These are phyloP conservation scores for Secale cereale DNA, from an alignment of 176 grass and related monocot genomes.

Conservation along the genomic window DNA sequence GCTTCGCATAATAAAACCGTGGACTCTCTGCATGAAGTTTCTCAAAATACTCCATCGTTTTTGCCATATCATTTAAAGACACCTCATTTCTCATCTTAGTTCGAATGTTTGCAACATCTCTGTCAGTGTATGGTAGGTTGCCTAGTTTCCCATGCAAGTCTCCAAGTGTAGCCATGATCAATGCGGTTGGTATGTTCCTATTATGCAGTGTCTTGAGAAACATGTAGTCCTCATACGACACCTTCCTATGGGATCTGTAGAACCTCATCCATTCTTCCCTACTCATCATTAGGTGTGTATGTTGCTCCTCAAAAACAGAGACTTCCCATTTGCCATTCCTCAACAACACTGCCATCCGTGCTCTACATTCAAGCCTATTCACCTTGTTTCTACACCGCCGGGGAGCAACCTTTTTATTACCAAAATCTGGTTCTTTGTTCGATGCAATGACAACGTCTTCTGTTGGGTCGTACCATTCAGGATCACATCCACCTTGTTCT, in stretches of 20 bases:
- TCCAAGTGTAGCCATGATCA: not conserved
- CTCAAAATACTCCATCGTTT: not conserved
- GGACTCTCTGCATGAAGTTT: too few relatives aligned
- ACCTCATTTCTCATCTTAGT: not conserved
- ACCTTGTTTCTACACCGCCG: not conserved
- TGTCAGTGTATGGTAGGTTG: not conserved
- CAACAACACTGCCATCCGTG: not conserved
- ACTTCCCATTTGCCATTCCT: not conserved
- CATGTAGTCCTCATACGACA: not conserved
- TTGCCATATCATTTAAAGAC: not conserved
- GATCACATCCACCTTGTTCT: too few relatives aligned
- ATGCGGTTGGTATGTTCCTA: not conserved
- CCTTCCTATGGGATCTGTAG: not conserved
- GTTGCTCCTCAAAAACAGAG: not conserved
- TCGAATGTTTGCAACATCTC: not conserved
- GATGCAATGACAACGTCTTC: not conserved
- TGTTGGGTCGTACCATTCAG: not conserved
- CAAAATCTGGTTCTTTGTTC: not conserved
- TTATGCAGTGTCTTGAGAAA: not conserved
- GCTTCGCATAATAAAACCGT: too few relatives aligned
- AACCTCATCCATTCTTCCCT: not conserved
- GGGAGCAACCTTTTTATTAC: not conserved
- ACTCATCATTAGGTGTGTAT: not conserved
- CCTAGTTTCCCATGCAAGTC: not conserved
- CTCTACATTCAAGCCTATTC: not conserved